A percentile compares a stretch with the other conserved stretches of the same genome.
phyloP scores from a whole-genome alignment of 768 basidiomycete genomes.

The Gymnopilus junonius region DNA sequence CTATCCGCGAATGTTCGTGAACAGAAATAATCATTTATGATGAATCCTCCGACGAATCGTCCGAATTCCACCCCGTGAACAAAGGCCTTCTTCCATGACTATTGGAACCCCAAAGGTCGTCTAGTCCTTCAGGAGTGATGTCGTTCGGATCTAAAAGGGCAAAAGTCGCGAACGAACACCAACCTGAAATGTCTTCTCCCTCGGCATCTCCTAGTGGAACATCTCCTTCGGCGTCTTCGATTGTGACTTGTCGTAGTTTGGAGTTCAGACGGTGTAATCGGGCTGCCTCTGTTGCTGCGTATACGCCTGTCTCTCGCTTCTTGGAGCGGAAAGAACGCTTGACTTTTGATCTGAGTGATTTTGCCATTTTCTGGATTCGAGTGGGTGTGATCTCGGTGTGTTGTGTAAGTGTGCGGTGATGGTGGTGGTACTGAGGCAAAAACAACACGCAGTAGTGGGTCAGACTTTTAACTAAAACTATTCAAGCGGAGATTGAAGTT shows the following conservation, averaged over 20 bases:
- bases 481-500: conserved; percentile 23
- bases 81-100: conserved; percentile 5
- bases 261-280: conserved; percentile 72
- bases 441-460: conserved; percentile 2
- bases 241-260: conserved; percentile 59
- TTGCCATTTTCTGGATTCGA: conserved; percentile 59
- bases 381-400: not conserved
- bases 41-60: conserved; percentile 22
- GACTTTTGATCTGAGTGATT: conserved; percentile 81
- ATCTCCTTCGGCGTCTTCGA: conserved; percentile 42
- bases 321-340: conserved; percentile 80
- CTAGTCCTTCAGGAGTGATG: conserved; percentile 56
- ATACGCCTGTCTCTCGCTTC: conserved; percentile 76
- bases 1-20: conserved; percentile 39
- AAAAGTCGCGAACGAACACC: conserved; percentile 60
- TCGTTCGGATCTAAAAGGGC: conserved; percentile 63
- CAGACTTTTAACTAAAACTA: conserved; percentile 15
- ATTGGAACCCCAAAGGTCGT: conserved; percentile 29
- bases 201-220: conserved; percentile 37
- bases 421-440: conserved; percentile 24
- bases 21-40: conserved; percentile 32
- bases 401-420: conserved; percentile 1
- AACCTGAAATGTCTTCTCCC: conserved; percentile 60
- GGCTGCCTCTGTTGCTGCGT: conserved; percentile 78
- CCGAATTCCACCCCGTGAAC: not conserved